These are phyloP conservation scores for Exophiala xenobiotica DNA, from an alignment of 2,329 filamentous ascomycete species.

Conservation along the genomic window DNA sequence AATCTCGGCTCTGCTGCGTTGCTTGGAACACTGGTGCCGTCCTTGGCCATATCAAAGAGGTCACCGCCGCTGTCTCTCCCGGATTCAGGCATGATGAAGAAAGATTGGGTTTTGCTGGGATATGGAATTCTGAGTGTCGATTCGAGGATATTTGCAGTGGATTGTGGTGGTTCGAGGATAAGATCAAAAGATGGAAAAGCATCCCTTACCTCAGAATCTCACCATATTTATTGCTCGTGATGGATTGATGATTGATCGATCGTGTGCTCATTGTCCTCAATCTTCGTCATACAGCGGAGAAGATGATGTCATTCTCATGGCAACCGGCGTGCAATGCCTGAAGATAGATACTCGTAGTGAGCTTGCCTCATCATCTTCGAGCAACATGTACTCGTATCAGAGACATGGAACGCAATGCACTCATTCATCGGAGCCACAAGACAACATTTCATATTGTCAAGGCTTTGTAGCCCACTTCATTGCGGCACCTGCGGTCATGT, in stretches of 20 bases:
- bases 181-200: not conserved
- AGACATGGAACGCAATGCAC: too few species aligned
- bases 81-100: conserved; percentile 22
- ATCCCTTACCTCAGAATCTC: too few species aligned
- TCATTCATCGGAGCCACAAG: too few species aligned
- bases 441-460: too few species aligned
- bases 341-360: too few species aligned
- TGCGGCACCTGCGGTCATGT: too few species aligned
- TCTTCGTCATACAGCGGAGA: conserved; percentile 14
- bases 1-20: conserved; percentile 48
- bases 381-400: too few species aligned
- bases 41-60: conserved; percentile 41
- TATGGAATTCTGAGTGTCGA: not conserved
- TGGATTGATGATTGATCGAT: not conserved
- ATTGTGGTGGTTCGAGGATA: too few species aligned
- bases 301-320: conserved; percentile 22
- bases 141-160: not conserved
- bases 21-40: conserved; percentile 42
- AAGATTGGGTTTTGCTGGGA: conserved; percentile 17
- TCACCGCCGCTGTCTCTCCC: conserved; percentile 38
- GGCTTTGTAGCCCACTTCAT: too few species aligned
- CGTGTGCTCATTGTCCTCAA: not conserved
- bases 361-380: too few species aligned
- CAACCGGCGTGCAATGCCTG: too few species aligned
- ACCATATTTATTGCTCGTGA: too few species aligned